Evolutionary conservation across 345 rosid genomes (phyloP).

Genomic region (Boechera retrofracta): DNA sequence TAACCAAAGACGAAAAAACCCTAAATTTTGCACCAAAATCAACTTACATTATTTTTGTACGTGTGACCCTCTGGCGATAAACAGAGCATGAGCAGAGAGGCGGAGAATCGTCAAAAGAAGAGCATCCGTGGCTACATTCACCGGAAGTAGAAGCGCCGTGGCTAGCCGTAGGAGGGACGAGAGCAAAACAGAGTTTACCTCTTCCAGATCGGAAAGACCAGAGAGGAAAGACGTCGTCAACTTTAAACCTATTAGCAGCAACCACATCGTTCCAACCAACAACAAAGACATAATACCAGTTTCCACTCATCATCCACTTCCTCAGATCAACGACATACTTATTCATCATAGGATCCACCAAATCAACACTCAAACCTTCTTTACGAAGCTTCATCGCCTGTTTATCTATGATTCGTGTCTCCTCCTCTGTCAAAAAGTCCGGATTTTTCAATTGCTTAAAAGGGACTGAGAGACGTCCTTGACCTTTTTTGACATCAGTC

Average conservation of each 20-base stretch:
- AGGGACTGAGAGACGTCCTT: conserved; percentile 27
- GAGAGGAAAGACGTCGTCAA: neutral
- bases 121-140: neutral
- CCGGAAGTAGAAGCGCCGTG: neutral
- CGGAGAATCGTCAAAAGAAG: neutral
- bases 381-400: neutral
- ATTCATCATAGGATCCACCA: conserved; percentile 8
- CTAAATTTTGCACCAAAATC: neutral
- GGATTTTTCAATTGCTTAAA: neutral
- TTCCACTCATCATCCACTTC: conserved; percentile 16
- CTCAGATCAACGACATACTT: conserved; percentile 9
- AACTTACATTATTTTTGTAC: neutral
- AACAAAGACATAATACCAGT: neutral
- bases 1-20: neutral
- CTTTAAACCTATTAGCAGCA: neutral
- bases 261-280: conserved; percentile 28
- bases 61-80: neutral
- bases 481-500: neutral
- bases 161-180: neutral
- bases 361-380: conserved; percentile 4
- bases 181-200: conserved; percentile 20
- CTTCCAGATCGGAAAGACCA: conserved; percentile 33
- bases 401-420: neutral
- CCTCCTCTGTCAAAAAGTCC: conserved; percentile 10
- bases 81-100: neutral